phyloP scores from a whole-genome alignment of 768 basidiomycete genomes.

The Lepiota venenata region DNA sequence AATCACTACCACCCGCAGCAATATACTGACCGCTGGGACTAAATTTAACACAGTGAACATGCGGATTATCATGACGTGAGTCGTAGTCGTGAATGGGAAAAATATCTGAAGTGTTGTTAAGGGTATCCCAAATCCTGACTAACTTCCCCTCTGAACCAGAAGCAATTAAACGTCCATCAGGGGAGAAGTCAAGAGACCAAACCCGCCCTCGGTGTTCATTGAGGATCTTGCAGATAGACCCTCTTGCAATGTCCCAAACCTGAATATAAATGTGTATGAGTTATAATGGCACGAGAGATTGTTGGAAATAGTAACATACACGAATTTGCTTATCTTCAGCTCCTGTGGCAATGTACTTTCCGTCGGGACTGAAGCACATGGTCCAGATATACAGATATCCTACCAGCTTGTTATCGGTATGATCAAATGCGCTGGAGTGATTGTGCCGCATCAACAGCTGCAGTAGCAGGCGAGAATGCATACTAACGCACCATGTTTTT shows the following conservation, averaged over 20 bases:
- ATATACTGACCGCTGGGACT: conserved; percentile 68
- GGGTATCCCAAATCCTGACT: conserved; percentile 38
- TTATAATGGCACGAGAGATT: neutral
- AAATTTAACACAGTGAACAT: conserved; percentile 72
- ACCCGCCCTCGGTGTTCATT: conserved; percentile 89
- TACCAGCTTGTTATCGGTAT: conserved; percentile 65
- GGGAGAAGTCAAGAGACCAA: conserved; percentile 86
- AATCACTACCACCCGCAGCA: conserved; percentile 62
- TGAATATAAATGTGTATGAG: conserved; percentile 28
- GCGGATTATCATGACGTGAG: conserved; percentile 38
- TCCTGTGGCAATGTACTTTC: conserved; percentile 86
- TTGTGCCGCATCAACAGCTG: neutral
- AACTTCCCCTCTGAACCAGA: conserved; percentile 74
- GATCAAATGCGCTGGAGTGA: conserved; percentile 59
- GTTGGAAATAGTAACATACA: conserved; percentile 36
- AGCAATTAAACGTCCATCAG: conserved; percentile 78
- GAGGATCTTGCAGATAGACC: conserved; percentile 70
- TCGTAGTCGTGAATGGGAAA: conserved; percentile 44
- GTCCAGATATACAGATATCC: conserved; percentile 92
- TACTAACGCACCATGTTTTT: conserved; percentile 71
- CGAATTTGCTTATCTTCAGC: conserved; percentile 89
- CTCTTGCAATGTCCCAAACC: conserved; percentile 87
- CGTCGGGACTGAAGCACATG: conserved; percentile 87
- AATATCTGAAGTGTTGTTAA: conserved; percentile 26
- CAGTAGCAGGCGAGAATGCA: neutral